phyloP scores from a whole-genome alignment of 495 filamentous ascomycete species.

The Neurospora africana region DNA sequence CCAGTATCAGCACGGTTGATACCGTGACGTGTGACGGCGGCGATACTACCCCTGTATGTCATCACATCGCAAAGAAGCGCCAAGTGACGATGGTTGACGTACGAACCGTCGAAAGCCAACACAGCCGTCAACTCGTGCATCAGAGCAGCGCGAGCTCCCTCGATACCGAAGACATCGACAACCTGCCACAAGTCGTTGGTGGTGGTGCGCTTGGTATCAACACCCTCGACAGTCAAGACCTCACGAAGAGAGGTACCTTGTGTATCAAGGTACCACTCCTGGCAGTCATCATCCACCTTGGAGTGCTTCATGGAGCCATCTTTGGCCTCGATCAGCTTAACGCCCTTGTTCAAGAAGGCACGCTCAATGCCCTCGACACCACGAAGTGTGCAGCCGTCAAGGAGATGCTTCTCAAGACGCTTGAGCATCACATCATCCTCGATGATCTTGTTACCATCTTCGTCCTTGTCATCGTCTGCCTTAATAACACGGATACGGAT shows the following conservation, averaged over 20 bases:
- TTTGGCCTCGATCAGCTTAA: constrained; percentile 46
- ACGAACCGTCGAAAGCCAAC: constrained; percentile 93
- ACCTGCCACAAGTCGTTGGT: constrained; percentile 94
- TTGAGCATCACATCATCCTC: constrained; percentile 88
- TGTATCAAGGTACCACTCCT: constrained; percentile 93
- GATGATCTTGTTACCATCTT: constrained; percentile 65
- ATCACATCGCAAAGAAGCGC: constrained; percentile 96
- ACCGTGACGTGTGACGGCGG: constrained; percentile 93
- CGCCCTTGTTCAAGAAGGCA: constrained; percentile 83
- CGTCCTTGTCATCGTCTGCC: constrained; percentile 56
- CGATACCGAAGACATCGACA: constrained; percentile 89
- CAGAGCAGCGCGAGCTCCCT: constrained; percentile 77
- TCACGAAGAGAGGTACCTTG: constrained; percentile 74
- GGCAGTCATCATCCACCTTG: constrained; percentile 58
- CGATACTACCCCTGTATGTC: constrained; percentile 86
- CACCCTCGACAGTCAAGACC: constrained; percentile 76
- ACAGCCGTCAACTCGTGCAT: constrained; percentile 82
- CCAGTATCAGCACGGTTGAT: constrained; percentile 98
- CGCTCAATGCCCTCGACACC: constrained; percentile 80
- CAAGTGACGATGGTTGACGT: constrained; percentile 97
- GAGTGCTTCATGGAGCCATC: constrained; percentile 59
- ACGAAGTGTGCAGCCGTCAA: constrained; percentile 81
- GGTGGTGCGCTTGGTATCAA: constrained; percentile 80
- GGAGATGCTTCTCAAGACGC: constrained; percentile 76
- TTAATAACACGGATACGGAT: constrained; percentile 82